A percentile compares a stretch with the other conserved stretches of the same genome.
phyloP scores from a whole-genome alignment of 1,284 basidiomycete genomes.

The Trametes polyzona region DNA sequence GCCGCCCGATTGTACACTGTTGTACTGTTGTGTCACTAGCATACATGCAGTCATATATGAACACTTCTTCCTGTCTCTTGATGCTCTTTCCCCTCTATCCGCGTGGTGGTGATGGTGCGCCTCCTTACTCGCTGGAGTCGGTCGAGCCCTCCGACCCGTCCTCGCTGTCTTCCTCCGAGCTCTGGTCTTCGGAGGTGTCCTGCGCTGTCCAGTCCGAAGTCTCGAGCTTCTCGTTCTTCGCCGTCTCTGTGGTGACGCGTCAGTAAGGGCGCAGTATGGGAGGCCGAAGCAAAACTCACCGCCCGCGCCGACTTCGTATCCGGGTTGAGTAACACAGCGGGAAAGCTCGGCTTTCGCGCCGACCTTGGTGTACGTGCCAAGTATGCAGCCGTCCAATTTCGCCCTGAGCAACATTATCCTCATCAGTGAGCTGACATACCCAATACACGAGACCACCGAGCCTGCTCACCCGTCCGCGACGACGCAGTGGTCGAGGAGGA shows the following conservation, averaged over 20 bases:
- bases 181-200: constrained; percentile 29
- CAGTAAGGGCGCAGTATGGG: neutral
- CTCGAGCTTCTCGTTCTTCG: constrained; percentile 39
- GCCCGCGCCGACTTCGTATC: constrained; percentile 79
- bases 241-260: constrained; percentile 37
- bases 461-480: constrained; percentile 79
- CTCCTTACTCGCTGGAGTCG: constrained; percentile 16
- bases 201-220: constrained; percentile 41
- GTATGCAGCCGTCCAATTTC: constrained; percentile 87
- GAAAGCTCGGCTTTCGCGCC: constrained; percentile 81
- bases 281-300: constrained; percentile 48
- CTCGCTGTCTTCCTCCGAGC: constrained; percentile 20
- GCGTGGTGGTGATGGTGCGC: neutral
- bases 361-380: constrained; percentile 83
- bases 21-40: constrained; percentile 30
- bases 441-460: neutral
- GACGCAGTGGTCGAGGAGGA: constrained; percentile 89
- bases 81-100: constrained; percentile 3
- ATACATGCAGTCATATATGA: constrained; percentile 28
- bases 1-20: constrained; percentile 25
- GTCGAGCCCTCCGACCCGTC: constrained; percentile 9
- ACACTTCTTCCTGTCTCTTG: constrained; percentile 16
- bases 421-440: neutral
- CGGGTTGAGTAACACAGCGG: constrained; percentile 87
- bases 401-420: constrained; percentile 52